phyloP scores from a whole-genome alignment of 202 grass and related monocot species.

The Schoenoplectus triqueter region DNA sequence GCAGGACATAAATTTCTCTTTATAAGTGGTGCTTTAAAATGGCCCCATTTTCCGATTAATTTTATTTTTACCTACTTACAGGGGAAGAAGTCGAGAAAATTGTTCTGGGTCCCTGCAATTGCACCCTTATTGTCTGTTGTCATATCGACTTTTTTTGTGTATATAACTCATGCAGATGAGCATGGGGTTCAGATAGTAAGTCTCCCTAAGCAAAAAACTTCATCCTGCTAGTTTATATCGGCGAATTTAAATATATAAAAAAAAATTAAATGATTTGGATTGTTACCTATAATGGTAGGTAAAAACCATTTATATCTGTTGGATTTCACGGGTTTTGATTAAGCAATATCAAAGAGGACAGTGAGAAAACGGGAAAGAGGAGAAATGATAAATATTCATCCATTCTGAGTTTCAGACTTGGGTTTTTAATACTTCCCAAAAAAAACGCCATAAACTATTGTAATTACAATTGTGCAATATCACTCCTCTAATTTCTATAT shows the following conservation, averaged over 20 bases:
- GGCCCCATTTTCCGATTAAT: slow-evolving; percentile 1
- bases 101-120: slow-evolving; percentile 93
- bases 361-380: too few species aligned
- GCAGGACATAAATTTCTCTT: neutral
- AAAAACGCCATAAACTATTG: too few species aligned
- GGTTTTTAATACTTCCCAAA: too few species aligned
- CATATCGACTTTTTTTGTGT: slow-evolving; percentile 83
- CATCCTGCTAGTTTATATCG: neutral
- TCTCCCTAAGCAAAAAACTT: slow-evolving; percentile 19
- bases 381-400: too few species aligned
- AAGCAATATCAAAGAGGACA: too few species aligned
- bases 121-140: slow-evolving; percentile 85
- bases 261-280: neutral
- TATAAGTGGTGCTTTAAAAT: neutral
- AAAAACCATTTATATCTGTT: neutral
- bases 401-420: too few species aligned
- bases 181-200: slow-evolving; percentile 97
- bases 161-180: slow-evolving; percentile 80
- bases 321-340: too few species aligned
- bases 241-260: slow-evolving; percentile 8
- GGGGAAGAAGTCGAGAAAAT: slow-evolving; percentile 79
- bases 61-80: slow-evolving; percentile 38
- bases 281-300: neutral
- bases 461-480: too few species aligned
- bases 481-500: too few species aligned